A percentile compares a stretch with the other conserved stretches of the same genome.
phyloP scores from a whole-genome alignment of 305 asterid genomes.

The Fraxinus xanthoxyloides region DNA sequence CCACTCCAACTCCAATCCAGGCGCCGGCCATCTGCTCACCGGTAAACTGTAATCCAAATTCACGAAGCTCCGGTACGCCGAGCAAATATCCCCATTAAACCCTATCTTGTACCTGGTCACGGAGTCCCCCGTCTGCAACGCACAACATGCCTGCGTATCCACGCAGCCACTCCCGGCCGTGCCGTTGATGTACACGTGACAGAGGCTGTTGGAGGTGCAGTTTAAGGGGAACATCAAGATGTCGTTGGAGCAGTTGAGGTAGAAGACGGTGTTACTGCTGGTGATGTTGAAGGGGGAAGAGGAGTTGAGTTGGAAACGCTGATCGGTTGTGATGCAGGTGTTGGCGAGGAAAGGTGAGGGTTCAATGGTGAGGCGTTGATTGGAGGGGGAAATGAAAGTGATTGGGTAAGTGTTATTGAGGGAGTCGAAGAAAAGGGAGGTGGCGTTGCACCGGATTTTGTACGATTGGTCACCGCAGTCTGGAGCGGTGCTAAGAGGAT shows the following conservation, averaged over 20 bases:
- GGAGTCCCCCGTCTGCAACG: conserved; percentile 71
- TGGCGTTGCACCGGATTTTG: conserved; percentile 51
- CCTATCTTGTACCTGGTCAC: conserved; percentile 52
- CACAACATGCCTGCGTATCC: conserved; percentile 50
- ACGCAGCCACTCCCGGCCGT: conserved; percentile 35
- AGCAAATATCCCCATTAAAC: conserved; percentile 43
- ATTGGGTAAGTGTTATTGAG: conserved; percentile 72
- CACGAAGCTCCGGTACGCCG: conserved; percentile 75
- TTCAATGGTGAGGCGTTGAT: conserved; percentile 55
- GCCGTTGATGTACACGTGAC: conserved; percentile 57
- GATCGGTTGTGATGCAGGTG: conserved; percentile 59
- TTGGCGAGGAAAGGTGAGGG: conserved; percentile 59
- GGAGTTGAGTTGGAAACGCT: conserved; percentile 58
- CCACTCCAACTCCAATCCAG: conserved; percentile 83
- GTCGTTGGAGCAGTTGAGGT: conserved; percentile 48
- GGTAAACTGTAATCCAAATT: conserved; percentile 53
- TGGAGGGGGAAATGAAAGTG: conserved; percentile 48
- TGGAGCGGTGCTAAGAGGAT: conserved; percentile 78
- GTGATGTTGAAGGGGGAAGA: conserved; percentile 81
- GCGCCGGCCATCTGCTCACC: conserved; percentile 60
- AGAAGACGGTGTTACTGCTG: conserved; percentile 69
- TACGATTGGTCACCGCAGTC: conserved; percentile 74
- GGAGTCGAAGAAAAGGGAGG: conserved; percentile 47
- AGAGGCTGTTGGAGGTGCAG: conserved; percentile 59
- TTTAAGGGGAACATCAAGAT: conserved; percentile 49